A percentile compares a stretch with the other conserved stretches of the same genome.
These are phyloP conservation scores for Hypoxylon sp. DNA, from an alignment of 2,329 filamentous ascomycete species.

Conservation along the genomic window DNA sequence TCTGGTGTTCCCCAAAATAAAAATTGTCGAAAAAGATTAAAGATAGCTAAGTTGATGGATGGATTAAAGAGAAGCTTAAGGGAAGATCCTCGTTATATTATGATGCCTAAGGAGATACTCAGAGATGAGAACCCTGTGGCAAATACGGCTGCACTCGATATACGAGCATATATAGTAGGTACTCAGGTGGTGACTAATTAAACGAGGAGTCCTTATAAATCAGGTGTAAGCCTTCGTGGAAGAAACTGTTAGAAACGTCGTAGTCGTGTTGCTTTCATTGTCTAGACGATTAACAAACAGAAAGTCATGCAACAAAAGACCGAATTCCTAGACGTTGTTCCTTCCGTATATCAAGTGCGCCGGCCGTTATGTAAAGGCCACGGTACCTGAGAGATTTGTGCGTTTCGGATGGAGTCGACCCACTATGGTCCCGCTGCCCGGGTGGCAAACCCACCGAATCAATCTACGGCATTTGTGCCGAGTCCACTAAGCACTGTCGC, in stretches of 20 bases:
- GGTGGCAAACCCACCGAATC: not conserved
- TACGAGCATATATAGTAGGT: not conserved
- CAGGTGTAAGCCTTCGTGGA: not conserved
- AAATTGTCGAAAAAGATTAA: not conserved
- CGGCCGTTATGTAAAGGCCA: constrained; percentile 2
- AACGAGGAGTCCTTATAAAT: not conserved
- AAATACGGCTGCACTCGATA: not conserved
- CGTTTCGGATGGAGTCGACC: constrained; percentile 16
- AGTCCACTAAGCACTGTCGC: not conserved
- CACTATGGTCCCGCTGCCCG: constrained; percentile 10
- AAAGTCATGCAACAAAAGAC: not conserved
- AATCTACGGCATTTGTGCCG: constrained; percentile 19
- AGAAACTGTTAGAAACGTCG: constrained; percentile 9
- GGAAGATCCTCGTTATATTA: not conserved
- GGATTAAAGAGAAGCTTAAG: not conserved
- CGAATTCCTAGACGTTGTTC: not conserved
- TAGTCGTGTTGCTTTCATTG: not conserved
- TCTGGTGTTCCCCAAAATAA: not conserved
- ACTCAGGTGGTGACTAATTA: not conserved
- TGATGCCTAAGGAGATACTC: not conserved
- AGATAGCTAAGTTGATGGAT: not conserved
- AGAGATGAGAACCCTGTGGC: not conserved
- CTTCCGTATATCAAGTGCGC: not conserved
- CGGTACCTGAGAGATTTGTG: constrained; percentile 18
- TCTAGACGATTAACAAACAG: not conserved